Evolutionary conservation across 2,329 filamentous ascomycete species (phyloP), one percentile per base, ranked within the genome.

Genomic region (Xylaria polymorpha): DNA sequence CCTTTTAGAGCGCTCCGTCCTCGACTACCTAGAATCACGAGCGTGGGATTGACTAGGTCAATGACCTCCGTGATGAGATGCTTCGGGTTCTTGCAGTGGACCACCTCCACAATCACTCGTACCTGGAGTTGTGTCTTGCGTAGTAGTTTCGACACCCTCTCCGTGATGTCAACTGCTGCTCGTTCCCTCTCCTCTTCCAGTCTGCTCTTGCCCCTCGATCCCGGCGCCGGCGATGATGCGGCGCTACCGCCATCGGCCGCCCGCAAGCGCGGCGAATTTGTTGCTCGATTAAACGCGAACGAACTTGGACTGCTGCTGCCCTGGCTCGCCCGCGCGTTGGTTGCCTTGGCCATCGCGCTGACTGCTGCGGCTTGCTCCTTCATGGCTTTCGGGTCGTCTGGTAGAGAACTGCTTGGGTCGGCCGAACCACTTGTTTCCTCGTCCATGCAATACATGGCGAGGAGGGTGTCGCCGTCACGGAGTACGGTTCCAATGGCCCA

Each of bases 11-110:
- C 94, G 80, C 94, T 97, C 72, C 94, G 89, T 37, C 96, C 96
- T 74, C 96, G 88, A 71, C 94, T 97, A 59, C 96, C 96, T 67
- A 98, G 88, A 73, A 99, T 94, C 22, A 98, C 95, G 68, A 99
- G 84, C 1, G 95, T 98, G 4, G 96, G 96, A 72, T 92, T 92
- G 61, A 98, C 87, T 72, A 93, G 88, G 79, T 99, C 96, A 80
- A 99, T 98, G 82, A 98, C 94, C 83, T 98, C 96, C 0, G 94
- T 97, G 72, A 99, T 94, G 83, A 98, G 87, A 79, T 98, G 94
- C 80, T 96, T 95, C 4, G 96, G 94, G 77, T 93, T 98, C 85
- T 98, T 98, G 90, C 96, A 98, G 81, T 98, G 96, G 73, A 99
- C 91, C 35, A 98, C 95, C 81, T 99, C 96, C 41, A 99, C 91